Base-by-base conservation (phyloP, 768 basidiomycete species). In the Leccinum boreale region DNA sequence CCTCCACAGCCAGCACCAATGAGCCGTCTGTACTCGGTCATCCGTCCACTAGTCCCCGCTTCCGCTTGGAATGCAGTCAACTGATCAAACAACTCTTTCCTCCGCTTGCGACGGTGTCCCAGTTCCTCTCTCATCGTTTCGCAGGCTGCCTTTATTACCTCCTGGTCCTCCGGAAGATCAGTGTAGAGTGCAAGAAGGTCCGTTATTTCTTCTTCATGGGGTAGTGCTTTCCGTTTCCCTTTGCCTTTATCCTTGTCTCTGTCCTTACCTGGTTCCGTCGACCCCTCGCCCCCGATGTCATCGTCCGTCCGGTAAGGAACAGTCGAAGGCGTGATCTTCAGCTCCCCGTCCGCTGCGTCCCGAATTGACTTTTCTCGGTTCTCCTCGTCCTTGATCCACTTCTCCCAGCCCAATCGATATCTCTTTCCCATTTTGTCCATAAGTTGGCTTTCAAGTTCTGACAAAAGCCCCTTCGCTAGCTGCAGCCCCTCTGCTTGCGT, bases 1-100 rank as follows among this genome's bases (percentile, higher is more conserved):
- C 92, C 90, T 23, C 93, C 93, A 74, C 92, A 96, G 0, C 92
- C 94, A 15, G 92, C 87, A 31, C 89, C 88, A 65, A 99, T 94
- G 52, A 99, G 73, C 60, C 87, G 79, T 64, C 94, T 78, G 71
- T 98, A 99, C 62, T 95, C 90, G 5, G 82, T 79, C 86, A 98
- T 95, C 60, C 87, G 80, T 42, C 90, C 92, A 29, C 89, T 86
- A 1, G 94, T 97, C 5, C 95, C 95, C 1, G 90, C 87, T 73
- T 95, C 92, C 19, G 92, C 89, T 70, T 94, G 90, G 73, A 90
- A 87, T 29, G 79, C 81, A 11, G 90, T 90, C 62, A 92, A 78
- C 57, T 85, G 83, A 50, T 89, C 86, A 63, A 97, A 93, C 58
- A 85, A 77, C 12, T 78, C 79, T 64, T 84, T 83, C 68, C 94